These are phyloP conservation scores for Solanum chilense DNA, from an alignment of 257 asterid species.

Conservation along the genomic window DNA sequence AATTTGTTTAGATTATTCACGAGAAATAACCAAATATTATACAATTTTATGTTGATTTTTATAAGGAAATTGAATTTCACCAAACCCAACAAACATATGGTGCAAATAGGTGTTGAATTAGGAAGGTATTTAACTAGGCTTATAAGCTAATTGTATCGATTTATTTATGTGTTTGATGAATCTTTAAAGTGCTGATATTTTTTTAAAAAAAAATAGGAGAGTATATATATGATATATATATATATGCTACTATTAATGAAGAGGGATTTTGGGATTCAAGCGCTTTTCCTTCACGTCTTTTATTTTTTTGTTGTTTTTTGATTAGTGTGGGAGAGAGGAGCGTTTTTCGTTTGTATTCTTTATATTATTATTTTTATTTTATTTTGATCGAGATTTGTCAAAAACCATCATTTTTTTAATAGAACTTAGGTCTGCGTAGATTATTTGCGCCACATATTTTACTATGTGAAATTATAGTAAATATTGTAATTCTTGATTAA, in stretches of 20 bases:
- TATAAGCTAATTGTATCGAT: too few relatives aligned
- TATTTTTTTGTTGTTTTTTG: background rate
- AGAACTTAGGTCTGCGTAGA: rapidly evolving
- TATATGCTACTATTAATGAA: background rate
- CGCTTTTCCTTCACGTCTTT: background rate
- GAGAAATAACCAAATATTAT: too few relatives aligned
- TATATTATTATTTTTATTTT: background rate
- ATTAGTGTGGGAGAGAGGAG: background rate
- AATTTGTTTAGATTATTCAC: too few relatives aligned
- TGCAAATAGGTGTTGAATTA: too few relatives aligned
- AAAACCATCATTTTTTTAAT: background rate
- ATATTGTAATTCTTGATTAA: background rate
- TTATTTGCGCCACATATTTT: background rate
- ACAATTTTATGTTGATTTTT: too few relatives aligned
- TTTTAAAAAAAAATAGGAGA: too few relatives aligned
- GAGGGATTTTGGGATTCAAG: background rate
- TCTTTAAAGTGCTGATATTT: too few relatives aligned
- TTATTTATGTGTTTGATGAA: too few relatives aligned
- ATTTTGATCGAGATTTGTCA: background rate
- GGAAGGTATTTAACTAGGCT: too few relatives aligned
- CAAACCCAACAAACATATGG: too few relatives aligned
- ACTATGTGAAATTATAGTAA: background rate
- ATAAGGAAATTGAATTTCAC: too few relatives aligned
- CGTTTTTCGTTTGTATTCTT: background rate
- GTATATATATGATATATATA: too few relatives aligned